These are phyloP conservation scores for Ceratobasidium sp. DNA, from an alignment of 1,284 basidiomycete species.

Conservation along the genomic window DNA sequence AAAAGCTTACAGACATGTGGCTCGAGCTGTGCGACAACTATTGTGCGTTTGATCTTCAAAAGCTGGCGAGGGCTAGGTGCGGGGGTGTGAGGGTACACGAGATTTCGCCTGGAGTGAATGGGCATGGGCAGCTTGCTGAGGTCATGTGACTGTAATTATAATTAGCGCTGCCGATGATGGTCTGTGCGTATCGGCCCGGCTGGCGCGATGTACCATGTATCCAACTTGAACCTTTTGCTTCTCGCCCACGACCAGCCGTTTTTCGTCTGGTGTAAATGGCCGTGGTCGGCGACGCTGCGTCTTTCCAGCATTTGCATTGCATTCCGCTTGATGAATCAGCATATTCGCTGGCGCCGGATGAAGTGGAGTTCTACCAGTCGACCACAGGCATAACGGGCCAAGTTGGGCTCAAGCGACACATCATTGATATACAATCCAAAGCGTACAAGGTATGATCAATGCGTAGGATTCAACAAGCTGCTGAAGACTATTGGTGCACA, in stretches of 20 bases:
- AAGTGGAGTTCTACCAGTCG: constrained; percentile 59
- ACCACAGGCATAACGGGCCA: constrained; percentile 61
- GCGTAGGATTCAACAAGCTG: constrained; percentile 46
- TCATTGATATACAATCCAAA: constrained; percentile 61
- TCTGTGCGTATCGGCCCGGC: constrained; percentile 32
- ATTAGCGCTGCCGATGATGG: not conserved
- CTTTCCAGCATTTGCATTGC: constrained; percentile 7
- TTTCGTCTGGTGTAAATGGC: not conserved
- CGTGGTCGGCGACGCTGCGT: constrained; percentile 28
- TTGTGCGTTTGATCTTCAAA: constrained; percentile 31
- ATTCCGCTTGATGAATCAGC: constrained; percentile 27
- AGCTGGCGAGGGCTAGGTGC: constrained; percentile 20
- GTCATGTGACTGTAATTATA: constrained; percentile 31
- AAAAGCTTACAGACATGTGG: constrained; percentile 41
- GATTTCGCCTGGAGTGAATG: constrained; percentile 11
- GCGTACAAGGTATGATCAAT: constrained; percentile 60
- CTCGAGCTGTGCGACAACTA: constrained; percentile 40
- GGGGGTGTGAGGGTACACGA: constrained; percentile 32
- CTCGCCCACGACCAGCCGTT: not conserved
- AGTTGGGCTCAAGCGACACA: constrained; percentile 61
- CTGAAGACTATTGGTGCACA: constrained; percentile 46
- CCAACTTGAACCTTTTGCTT: constrained; percentile 5
- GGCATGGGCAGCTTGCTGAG: not conserved
- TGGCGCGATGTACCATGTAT: constrained; percentile 2
- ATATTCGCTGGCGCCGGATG: constrained; percentile 53